These are phyloP conservation scores for Dendrocalamus sinicus DNA, from an alignment of 176 grass and related monocot genomes.

Conservation along the genomic window DNA sequence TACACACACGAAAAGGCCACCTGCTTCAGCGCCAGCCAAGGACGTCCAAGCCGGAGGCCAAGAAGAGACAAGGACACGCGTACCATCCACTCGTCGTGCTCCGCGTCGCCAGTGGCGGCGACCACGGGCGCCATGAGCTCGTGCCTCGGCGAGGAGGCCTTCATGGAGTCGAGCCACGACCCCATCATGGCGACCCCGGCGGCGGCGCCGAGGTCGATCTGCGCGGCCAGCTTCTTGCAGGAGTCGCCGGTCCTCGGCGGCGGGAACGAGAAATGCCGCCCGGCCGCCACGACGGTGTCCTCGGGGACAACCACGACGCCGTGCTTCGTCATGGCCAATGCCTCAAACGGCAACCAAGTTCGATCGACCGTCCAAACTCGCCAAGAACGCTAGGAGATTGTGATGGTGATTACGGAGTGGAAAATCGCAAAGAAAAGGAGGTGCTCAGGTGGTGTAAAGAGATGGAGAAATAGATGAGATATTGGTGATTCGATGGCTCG, in stretches of 20 bases:
- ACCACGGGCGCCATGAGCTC: slow-evolving; percentile 21
- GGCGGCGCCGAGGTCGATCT: slow-evolving; percentile 48
- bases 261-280: slow-evolving; percentile 57
- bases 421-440: background rate
- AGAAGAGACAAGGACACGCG: background rate
- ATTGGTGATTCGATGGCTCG: background rate
- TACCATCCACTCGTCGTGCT: slow-evolving; percentile 65
- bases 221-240: slow-evolving; percentile 50
- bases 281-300: slow-evolving; percentile 31
- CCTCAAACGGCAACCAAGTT: background rate
- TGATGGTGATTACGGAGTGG: background rate
- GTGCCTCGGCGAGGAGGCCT: slow-evolving; percentile 67
- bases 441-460: background rate
- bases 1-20: background rate
- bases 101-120: slow-evolving; percentile 6
- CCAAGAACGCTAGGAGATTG: background rate
- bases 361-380: background rate
- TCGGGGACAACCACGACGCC: slow-evolving; percentile 35
- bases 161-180: slow-evolving; percentile 69
- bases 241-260: slow-evolving; percentile 46
- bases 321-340: slow-evolving; percentile 54
- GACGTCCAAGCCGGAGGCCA: background rate
- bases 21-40: background rate
- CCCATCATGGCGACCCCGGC: slow-evolving; percentile 21
- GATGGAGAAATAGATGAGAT: background rate